Evolutionary conservation across 176 grass and related monocot genomes (phyloP).

Genomic region (Miscanthus lutarioriparius): DNA sequence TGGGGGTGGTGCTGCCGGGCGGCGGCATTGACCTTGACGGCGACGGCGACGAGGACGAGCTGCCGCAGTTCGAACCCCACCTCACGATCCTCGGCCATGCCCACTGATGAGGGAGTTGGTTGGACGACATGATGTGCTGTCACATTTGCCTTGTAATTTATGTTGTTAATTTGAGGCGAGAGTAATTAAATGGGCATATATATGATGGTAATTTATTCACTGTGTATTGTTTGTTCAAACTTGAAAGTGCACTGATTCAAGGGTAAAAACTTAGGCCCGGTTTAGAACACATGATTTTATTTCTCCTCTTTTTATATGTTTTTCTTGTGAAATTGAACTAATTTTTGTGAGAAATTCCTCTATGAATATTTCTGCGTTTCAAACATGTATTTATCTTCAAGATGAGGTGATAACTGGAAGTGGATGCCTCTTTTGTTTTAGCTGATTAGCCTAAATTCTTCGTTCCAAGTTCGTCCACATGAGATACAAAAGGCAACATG

Average conservation of each 20-base stretch:
- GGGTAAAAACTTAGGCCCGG: neutral
- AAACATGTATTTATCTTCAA: neutral
- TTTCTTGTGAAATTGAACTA: neutral
- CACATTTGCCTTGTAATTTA: neutral
- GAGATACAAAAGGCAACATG: neutral
- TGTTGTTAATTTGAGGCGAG: neutral
- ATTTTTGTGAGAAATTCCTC: neutral
- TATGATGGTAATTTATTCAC: neutral
- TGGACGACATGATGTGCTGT: neutral
- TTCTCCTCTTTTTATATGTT: neutral
- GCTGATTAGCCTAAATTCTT: neutral
- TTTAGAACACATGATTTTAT: neutral
- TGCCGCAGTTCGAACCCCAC: slow-evolving; percentile 38
- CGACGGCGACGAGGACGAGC: slow-evolving; percentile 25
- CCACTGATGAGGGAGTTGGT: neutral
- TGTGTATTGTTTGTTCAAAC: neutral
- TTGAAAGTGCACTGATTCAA: neutral
- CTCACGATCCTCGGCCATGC: slow-evolving; percentile 45
- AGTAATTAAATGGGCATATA: neutral
- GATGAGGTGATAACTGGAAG: neutral
- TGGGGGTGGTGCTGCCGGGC: neutral
- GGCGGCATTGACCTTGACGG: slow-evolving; percentile 12
- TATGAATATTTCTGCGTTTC: neutral
- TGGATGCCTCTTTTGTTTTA: neutral
- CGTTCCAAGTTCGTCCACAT: neutral